Evolutionary conservation across 2,329 filamentous ascomycete species (phyloP).

Genomic region (Penicillium brasilianum): DNA sequence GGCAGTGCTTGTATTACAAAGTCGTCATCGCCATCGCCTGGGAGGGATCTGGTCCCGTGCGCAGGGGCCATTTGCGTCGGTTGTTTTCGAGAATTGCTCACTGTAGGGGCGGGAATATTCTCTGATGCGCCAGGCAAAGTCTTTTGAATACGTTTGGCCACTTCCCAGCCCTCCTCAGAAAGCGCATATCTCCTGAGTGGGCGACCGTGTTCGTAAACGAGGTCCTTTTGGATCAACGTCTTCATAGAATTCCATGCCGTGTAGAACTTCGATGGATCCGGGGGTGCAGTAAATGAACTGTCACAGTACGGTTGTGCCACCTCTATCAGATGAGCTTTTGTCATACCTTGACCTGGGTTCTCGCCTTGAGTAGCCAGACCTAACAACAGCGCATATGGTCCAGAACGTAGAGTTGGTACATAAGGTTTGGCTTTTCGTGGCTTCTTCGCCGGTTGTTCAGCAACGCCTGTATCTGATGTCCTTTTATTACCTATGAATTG

Average conservation of each 20-base stretch:
- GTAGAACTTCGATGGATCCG: conserved; percentile 71
- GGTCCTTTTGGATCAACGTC: conserved; percentile 72
- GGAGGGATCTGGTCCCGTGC: neutral
- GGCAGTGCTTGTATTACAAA: conserved; percentile 6
- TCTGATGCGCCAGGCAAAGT: conserved; percentile 42
- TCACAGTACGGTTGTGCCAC: conserved; percentile 74
- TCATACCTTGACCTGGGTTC: conserved; percentile 61
- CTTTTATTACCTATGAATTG: conserved; percentile 33
- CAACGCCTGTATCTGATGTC: conserved; percentile 36
- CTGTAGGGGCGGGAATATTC: conserved; percentile 23
- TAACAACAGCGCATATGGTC: conserved; percentile 73
- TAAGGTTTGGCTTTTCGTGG: conserved; percentile 65
- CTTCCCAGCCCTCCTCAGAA: conserved; percentile 79
- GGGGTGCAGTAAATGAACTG: conserved; percentile 71
- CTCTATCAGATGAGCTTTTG: conserved; percentile 71
- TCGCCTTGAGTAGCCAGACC: conserved; percentile 67
- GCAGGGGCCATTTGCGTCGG: conserved; percentile 2
- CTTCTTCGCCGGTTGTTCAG: conserved; percentile 60
- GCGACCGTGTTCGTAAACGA: conserved; percentile 73
- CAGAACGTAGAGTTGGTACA: conserved; percentile 73
- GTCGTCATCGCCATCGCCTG: conserved; percentile 19
- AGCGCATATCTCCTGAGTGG: conserved; percentile 71
- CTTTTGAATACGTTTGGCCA: conserved; percentile 67
- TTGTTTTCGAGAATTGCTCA: conserved; percentile 13
- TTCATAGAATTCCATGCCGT: conserved; percentile 87